A percentile compares a stretch with the other conserved stretches of the same genome.
phyloP scores from a whole-genome alignment of 768 basidiomycete species.

The Mycena galericulata region DNA sequence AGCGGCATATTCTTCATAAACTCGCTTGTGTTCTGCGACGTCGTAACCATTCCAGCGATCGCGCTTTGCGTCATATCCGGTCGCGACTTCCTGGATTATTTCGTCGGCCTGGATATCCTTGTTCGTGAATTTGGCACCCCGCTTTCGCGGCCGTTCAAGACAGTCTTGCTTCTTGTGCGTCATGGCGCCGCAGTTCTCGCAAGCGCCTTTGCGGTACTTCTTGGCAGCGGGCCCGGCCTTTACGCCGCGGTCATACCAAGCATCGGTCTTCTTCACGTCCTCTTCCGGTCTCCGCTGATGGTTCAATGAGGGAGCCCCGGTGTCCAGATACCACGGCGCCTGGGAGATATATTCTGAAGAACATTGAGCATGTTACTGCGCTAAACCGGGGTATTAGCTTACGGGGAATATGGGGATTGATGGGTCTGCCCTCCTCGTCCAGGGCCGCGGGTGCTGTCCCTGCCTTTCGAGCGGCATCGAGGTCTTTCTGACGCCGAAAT shows the following conservation, averaged over 20 bases:
- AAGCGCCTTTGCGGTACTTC: constrained; percentile 97
- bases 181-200: constrained; percentile 98
- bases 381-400: constrained; percentile 39
- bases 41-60: constrained; percentile 99
- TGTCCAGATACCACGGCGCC: constrained; percentile 98
- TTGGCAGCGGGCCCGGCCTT: constrained; percentile 92
- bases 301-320: constrained; percentile 91
- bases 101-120: constrained; percentile 94
- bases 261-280: constrained; percentile 78
- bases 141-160: constrained; percentile 95
- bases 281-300: constrained; percentile 91
- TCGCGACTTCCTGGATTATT: constrained; percentile 80
- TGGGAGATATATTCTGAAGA: constrained; percentile 94
- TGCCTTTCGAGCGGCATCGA: constrained; percentile 98
- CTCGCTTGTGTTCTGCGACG: constrained; percentile 82
- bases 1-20: constrained; percentile 95
- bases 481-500: constrained; percentile 94
- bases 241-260: constrained; percentile 91
- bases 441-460: constrained; percentile 97
- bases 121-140: constrained; percentile 93
- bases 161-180: constrained; percentile 94
- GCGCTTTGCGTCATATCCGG: constrained; percentile 92
- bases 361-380: constrained; percentile 9
- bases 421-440: constrained; percentile 94
- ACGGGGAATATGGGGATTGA: constrained; percentile 99